Evolutionary conservation across 2,329 filamentous ascomycete genomes (phyloP).

Genomic region (Dactylellina parvicollis): DNA sequence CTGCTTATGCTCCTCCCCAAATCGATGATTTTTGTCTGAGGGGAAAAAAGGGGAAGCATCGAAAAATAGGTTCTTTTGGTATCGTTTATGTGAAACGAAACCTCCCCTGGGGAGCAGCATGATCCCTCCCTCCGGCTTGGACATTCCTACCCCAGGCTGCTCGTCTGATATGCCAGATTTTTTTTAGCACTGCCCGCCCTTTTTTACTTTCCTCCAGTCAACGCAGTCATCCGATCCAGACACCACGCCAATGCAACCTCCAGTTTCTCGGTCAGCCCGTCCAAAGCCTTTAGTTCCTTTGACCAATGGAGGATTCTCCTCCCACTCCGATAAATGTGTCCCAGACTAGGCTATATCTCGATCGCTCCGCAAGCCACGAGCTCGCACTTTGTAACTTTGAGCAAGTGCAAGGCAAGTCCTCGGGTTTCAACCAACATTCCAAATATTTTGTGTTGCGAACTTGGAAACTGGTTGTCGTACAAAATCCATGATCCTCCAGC

Average conservation of each 20-base stretch:
- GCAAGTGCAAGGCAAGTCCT: no score
- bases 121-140: background rate
- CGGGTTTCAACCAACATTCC: no score
- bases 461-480: no score
- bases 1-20: no score
- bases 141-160: background rate
- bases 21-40: no score
- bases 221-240: no score
- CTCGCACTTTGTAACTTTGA: no score
- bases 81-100: background rate
- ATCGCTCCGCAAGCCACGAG: no score
- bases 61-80: background rate
- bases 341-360: no score
- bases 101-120: background rate
- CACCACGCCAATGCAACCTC: background rate
- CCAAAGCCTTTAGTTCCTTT: background rate
- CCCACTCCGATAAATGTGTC: constrained; percentile 18
- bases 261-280: background rate
- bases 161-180: no score
- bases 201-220: background rate
- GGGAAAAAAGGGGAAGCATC: background rate
- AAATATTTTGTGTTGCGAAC: no score
- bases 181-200: background rate
- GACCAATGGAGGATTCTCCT: constrained; percentile 24
- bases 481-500: no score